phyloP scores from a whole-genome alignment of 2,329 filamentous ascomycete species.

The Verticillium isaacii region DNA sequence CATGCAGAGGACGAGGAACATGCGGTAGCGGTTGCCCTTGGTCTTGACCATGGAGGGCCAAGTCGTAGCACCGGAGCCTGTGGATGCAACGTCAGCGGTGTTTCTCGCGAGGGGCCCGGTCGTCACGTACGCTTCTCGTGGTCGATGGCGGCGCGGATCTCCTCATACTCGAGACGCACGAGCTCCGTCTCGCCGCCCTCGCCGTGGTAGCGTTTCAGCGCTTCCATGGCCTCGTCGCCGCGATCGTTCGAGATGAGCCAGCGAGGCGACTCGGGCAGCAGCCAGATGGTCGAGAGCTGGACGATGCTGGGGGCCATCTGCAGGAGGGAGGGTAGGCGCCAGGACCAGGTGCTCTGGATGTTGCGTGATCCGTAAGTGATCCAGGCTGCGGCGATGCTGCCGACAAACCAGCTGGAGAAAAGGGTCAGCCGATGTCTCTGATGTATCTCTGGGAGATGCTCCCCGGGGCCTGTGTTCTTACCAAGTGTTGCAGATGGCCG shows the following conservation, averaged over 20 bases:
- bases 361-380: constrained; percentile 37
- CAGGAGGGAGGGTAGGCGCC: constrained; percentile 25
- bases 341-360: constrained; percentile 31
- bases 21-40: constrained; percentile 23
- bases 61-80: constrained; percentile 17
- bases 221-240: constrained; percentile 43
- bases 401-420: constrained; percentile 38
- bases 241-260: constrained; percentile 56
- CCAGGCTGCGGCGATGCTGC: constrained; percentile 35
- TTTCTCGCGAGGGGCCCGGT: neutral
- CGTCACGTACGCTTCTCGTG: constrained; percentile 32
- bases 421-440: neutral
- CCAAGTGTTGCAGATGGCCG: constrained; percentile 45
- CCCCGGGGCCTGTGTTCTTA: neutral
- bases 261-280: constrained; percentile 58
- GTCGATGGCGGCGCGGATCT: constrained; percentile 30
- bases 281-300: constrained; percentile 32
- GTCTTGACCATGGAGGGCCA: constrained; percentile 24
- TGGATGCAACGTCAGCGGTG: neutral
- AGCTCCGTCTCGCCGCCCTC: constrained; percentile 48
- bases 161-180: constrained; percentile 46
- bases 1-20: constrained; percentile 35
- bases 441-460: neutral
- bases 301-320: constrained; percentile 15
- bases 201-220: constrained; percentile 52